A percentile compares a stretch with the other conserved stretches of the same genome.
These are phyloP conservation scores for Sugiyamaella floridensis DNA, from an alignment of 805 yeast genomes.

Conservation along the genomic window DNA sequence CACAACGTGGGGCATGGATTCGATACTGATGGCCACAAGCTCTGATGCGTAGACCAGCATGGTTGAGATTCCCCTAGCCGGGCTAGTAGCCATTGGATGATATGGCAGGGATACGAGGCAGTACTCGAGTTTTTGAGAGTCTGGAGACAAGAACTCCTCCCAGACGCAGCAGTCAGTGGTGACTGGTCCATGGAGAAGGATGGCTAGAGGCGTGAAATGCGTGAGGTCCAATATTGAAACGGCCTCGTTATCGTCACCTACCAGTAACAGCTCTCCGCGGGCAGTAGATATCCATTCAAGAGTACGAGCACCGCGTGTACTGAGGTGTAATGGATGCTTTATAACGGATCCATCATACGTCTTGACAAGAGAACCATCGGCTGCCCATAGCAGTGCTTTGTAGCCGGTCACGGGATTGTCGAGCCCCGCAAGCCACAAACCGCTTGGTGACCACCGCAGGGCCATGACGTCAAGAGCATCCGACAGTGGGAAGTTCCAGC, in stretches of 20 bases:
- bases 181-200: conserved; percentile 15
- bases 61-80: conserved; percentile 7
- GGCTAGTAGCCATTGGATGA: not conserved
- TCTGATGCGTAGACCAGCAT: conserved; percentile 10
- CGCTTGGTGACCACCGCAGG: conserved; percentile 17
- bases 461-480: conserved; percentile 13
- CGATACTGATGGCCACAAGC: conserved; percentile 11
- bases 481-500: not conserved
- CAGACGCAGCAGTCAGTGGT: conserved; percentile 15
- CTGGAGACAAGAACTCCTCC: conserved; percentile 12
- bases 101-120: conserved; percentile 8
- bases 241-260: conserved; percentile 17
- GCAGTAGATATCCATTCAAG: conserved; percentile 10
- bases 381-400: conserved; percentile 13
- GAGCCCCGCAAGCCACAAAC: conserved; percentile 15
- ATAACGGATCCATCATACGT: conserved; percentile 9
- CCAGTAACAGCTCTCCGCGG: conserved; percentile 12
- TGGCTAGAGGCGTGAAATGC: conserved; percentile 10
- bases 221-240: conserved; percentile 10
- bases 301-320: conserved; percentile 8
- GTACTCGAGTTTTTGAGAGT: conserved; percentile 3
- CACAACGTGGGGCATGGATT: conserved; percentile 15
- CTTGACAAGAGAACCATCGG: conserved; percentile 13
- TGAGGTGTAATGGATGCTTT: not conserved
- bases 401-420: conserved; percentile 17